Conservation (phyloP, 2,329 filamentous ascomycete genomes). For the Aspergillus latus region DNA sequence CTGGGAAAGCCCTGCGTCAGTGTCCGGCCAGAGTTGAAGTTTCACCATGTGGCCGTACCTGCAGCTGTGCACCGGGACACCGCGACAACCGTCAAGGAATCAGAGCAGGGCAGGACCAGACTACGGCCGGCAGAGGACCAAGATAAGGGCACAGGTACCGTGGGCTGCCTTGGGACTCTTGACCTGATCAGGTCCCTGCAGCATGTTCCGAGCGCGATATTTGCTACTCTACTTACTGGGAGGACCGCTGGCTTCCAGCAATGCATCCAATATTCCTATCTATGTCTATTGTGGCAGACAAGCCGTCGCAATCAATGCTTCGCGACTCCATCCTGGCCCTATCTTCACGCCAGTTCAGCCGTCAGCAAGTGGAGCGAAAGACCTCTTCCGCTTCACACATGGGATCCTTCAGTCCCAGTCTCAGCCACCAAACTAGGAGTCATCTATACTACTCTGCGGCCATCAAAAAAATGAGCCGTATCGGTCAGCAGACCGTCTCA, state of each 20-base stretch:
- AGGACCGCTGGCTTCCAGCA: conserved; percentile 25
- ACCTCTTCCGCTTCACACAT: not conserved
- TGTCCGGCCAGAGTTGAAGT: too few species aligned
- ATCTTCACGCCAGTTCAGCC: conserved; percentile 25
- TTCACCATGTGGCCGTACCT: not conserved
- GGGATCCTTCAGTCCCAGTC: conserved; percentile 16
- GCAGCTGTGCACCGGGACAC: too few species aligned
- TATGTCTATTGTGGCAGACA: not conserved
- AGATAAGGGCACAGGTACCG: not conserved
- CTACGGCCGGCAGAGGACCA: not conserved
- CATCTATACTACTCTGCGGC: conserved; percentile 28
- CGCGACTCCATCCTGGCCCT: conserved; percentile 23
- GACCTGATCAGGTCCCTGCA: conserved; percentile 23
- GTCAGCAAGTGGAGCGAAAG: conserved; percentile 17
- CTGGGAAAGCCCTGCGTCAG: too few species aligned
- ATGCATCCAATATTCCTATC: conserved; percentile 25
- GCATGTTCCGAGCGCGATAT: conserved; percentile 23
- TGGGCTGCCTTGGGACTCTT: not conserved
- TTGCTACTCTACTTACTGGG: conserved; percentile 29
- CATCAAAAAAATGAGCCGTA: conserved; percentile 15
- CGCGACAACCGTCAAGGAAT: too few species aligned
- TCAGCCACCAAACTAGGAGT: conserved; percentile 25
- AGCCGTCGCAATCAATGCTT: conserved; percentile 7
- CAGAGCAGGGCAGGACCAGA: too few species aligned
- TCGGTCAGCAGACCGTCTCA: conserved; percentile 1